Percentiles rank a stretch among this genome's conserved stretches.
These are phyloP conservation scores for Aphanomyces euteiches DNA, from an alignment of 352 stramenopile species.

Conservation along the genomic window DNA sequence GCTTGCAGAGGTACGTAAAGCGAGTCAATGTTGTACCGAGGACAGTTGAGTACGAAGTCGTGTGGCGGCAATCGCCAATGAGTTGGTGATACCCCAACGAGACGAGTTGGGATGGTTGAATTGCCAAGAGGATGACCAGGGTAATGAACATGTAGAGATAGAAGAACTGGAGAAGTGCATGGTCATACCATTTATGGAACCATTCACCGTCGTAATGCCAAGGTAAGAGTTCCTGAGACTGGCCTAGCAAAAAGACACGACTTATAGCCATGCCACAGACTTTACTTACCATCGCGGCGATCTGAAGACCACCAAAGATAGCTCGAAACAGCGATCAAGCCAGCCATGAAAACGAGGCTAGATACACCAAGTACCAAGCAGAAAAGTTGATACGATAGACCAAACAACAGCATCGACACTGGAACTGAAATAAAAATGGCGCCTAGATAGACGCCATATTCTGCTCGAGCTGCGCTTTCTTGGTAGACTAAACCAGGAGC, in stretches of 20 bases:
- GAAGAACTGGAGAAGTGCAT: conserved; percentile 79
- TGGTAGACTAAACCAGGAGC: conserved; percentile 5
- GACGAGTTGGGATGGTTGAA: conserved; percentile 66
- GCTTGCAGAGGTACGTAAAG: conserved; percentile 65
- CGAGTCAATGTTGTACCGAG: conserved; percentile 54
- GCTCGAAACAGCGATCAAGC: not conserved
- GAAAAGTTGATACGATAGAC: conserved; percentile 13
- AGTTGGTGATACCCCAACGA: conserved; percentile 72
- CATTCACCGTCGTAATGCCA: conserved; percentile 78
- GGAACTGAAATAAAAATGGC: conserved; percentile 12
- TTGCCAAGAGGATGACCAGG: conserved; percentile 51
- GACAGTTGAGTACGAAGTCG: conserved; percentile 56
- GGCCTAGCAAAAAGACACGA: not conserved
- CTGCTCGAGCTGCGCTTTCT: not conserved
- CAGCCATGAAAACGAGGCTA: conserved; percentile 8
- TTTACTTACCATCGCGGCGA: conserved; percentile 17
- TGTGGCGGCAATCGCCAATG: conserved; percentile 60
- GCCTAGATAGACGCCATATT: not conserved
- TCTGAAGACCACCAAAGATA: conserved; percentile 18
- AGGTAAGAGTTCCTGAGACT: not conserved
- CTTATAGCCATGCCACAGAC: no score
- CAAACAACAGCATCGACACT: not conserved
- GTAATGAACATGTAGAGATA: conserved; percentile 64
- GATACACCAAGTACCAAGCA: not conserved
- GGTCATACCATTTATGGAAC: conserved; percentile 68